phyloP scores from a whole-genome alignment of 345 rosid species.

The Euphorbia lathyris region DNA sequence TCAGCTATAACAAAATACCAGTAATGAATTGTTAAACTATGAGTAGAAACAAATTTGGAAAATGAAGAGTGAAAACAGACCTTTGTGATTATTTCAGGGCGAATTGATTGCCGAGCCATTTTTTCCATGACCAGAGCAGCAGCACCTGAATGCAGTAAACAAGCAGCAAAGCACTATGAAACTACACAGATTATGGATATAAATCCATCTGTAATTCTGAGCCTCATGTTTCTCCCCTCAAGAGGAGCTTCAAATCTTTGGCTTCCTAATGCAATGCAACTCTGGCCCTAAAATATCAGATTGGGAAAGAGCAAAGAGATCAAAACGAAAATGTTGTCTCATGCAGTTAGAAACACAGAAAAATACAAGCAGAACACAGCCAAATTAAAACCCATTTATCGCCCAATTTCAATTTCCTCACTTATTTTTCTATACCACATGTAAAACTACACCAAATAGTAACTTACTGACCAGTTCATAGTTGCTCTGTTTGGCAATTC shows the following conservation, averaged over 20 bases:
- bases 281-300: not conserved
- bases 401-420: not conserved
- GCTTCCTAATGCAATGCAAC: not conserved
- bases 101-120: constrained; percentile 93
- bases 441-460: constrained; percentile 7
- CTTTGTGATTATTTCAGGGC: constrained; percentile 98
- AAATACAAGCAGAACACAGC: not conserved
- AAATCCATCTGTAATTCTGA: not conserved
- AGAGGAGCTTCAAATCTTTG: not conserved
- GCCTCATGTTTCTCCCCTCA: not conserved
- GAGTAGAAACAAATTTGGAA: not conserved
- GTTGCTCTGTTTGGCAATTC: constrained; percentile 95
- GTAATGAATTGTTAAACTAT: too few species aligned
- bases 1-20: too few species aligned
- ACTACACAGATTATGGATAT: not conserved
- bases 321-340: not conserved
- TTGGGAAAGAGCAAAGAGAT: not conserved
- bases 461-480: constrained; percentile 80
- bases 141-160: constrained; percentile 54
- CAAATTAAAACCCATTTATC: constrained; percentile 8
- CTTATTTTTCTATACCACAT: constrained; percentile 2
- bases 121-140: constrained; percentile 99
- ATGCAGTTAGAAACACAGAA: not conserved
- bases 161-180: not conserved
- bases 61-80: constrained; percentile 31